phyloP scores from a whole-genome alignment of 192 early-diverging fungal species.

The Spizellomyces punctatus region DNA sequence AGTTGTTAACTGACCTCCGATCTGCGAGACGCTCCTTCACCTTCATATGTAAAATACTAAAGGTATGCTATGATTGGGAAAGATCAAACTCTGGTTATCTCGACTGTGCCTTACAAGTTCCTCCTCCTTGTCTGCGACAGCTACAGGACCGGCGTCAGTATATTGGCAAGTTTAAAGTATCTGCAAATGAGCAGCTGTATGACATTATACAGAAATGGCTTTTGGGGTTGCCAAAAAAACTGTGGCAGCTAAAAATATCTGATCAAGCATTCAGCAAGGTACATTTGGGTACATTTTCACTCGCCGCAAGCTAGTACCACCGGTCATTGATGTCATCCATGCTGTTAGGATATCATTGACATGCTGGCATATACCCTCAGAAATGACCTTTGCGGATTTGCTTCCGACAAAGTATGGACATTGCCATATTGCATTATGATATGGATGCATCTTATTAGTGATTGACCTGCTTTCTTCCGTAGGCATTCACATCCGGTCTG shows the following conservation, averaged over 20 bases:
- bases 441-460: too few relatives aligned
- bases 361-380: conserved; percentile 10
- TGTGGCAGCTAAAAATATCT: conserved; percentile 27
- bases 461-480: too few relatives aligned
- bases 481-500: not conserved
- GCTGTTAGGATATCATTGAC: conserved; percentile 18
- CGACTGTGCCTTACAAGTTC: too few relatives aligned
- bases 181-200: not conserved
- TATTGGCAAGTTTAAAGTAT: conserved; percentile 8
- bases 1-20: too few relatives aligned
- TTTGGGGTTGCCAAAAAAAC: conserved; percentile 15
- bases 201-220: conserved; percentile 6
- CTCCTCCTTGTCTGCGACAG: not conserved
- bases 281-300: not conserved
- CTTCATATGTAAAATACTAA: too few relatives aligned
- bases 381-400: conserved; percentile 11
- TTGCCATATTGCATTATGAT: too few relatives aligned
- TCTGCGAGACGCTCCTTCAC: too few relatives aligned
- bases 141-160: conserved; percentile 6
- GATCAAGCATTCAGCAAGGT: conserved; percentile 28
- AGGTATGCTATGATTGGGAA: too few relatives aligned
- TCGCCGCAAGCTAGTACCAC: not conserved
- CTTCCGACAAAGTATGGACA: not conserved
- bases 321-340: not conserved
- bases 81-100: too few relatives aligned